Conservation (phyloP, 148 eudicot species). For the Nepenthes mirabilis region DNA sequence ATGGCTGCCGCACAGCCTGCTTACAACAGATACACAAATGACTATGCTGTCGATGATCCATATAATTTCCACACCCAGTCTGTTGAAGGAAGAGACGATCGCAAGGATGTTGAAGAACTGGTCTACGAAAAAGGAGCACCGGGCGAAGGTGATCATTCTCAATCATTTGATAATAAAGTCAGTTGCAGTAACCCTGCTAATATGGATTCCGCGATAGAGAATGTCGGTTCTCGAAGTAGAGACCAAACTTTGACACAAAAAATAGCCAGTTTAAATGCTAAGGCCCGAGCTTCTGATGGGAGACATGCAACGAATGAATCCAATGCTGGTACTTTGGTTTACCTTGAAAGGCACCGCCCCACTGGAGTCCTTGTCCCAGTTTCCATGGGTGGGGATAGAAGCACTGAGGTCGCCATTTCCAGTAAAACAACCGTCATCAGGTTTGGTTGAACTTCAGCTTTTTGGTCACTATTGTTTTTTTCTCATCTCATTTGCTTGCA, state of each 20-base stretch:
- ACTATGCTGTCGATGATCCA: conserved; percentile 31
- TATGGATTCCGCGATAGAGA: conserved; percentile 15
- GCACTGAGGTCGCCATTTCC: conserved; percentile 18
- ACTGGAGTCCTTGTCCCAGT: conserved; percentile 28
- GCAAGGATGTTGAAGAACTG: conserved; percentile 21
- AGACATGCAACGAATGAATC: conserved; percentile 22
- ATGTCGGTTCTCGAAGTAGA: conserved; percentile 18
- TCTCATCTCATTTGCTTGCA: too few relatives aligned
- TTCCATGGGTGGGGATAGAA: conserved; percentile 19
- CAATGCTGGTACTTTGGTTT: conserved; percentile 13
- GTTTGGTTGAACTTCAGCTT: conserved; percentile 21
- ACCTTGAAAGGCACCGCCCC: conserved; percentile 22
- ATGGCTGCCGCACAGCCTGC: conserved; percentile 53
- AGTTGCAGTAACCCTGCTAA: conserved; percentile 11
- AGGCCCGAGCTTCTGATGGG: conserved; percentile 57
- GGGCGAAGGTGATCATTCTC: conserved; percentile 18
- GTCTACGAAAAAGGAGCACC: conserved; percentile 16
- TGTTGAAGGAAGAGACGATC: conserved; percentile 28
- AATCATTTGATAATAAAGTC: conserved; percentile 12
- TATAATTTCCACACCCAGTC: conserved; percentile 37
- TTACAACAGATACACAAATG: conserved; percentile 42
- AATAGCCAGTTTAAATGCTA: conserved; percentile 79
- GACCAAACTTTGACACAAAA: conserved; percentile 57
- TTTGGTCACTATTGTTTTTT: too few relatives aligned
- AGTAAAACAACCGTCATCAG: conserved; percentile 27